Percentiles rank a stretch among this genome's conserved stretches.
phyloP scores from a whole-genome alignment of 164 flowering plant genomes.

The Cinnamomum micranthum region DNA sequence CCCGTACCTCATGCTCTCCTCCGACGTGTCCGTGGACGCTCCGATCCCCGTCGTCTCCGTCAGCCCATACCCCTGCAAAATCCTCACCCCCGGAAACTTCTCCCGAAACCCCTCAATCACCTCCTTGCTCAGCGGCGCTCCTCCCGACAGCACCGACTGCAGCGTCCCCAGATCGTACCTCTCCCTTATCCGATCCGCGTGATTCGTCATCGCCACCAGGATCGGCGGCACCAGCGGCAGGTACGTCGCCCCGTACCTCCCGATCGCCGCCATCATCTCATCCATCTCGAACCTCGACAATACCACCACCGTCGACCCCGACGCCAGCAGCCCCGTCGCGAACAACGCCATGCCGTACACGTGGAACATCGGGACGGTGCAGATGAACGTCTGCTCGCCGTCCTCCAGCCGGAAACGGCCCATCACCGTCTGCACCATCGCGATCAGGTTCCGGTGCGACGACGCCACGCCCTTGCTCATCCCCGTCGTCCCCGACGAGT shows the following conservation, averaged over 20 bases:
- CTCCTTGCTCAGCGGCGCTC: conserved; percentile 85
- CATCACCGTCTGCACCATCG: conserved; percentile 52
- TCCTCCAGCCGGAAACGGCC: conserved; percentile 32
- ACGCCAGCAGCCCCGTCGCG: conserved; percentile 46
- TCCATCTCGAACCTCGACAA: conserved; percentile 54
- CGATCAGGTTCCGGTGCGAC: conserved; percentile 68
- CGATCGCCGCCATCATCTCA: conserved; percentile 48
- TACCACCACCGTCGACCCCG: conserved; percentile 52
- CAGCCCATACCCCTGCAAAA: conserved; percentile 87
- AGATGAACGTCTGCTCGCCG: conserved; percentile 41
- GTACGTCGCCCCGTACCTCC: conserved; percentile 37
- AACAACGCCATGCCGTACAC: conserved; percentile 76
- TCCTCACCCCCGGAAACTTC: conserved; percentile 57
- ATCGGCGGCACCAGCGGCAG: conserved; percentile 69
- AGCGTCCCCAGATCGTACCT: conserved; percentile 56
- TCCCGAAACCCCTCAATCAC: conserved; percentile 68
- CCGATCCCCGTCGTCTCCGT: conserved; percentile 88
- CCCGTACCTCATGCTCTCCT: conserved; percentile 82
- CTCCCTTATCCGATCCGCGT: conserved; percentile 29
- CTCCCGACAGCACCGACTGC: conserved; percentile 54
- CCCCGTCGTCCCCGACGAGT: conserved; percentile 97
- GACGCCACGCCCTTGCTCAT: conserved; percentile 83
- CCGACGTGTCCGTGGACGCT: conserved; percentile 70
- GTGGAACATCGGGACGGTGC: conserved; percentile 95
- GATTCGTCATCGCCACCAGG: conserved; percentile 45